phyloP scores from a whole-genome alignment of 768 basidiomycete genomes.

The Leccinum longicurvipes region DNA sequence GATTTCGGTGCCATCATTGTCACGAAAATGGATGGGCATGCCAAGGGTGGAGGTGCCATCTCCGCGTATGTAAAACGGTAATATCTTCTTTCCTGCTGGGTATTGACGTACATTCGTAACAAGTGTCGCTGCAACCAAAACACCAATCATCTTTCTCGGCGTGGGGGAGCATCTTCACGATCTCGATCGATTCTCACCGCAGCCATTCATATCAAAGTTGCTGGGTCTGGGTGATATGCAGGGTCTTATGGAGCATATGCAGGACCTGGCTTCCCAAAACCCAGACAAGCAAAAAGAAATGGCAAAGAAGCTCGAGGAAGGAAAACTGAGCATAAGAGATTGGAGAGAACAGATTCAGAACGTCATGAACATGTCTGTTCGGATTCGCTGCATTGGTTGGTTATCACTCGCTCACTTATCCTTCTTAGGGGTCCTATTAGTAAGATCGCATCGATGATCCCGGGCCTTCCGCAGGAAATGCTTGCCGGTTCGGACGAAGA shows the following conservation, averaged over 20 bases:
- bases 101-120: slow-evolving; percentile 9
- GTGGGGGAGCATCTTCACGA: slow-evolving; percentile 98
- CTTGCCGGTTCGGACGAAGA: slow-evolving; percentile 94
- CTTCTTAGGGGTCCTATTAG: slow-evolving; percentile 88
- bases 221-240: slow-evolving; percentile 96
- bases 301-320: slow-evolving; percentile 96
- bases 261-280: slow-evolving; percentile 88
- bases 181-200: slow-evolving; percentile 91
- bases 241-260: slow-evolving; percentile 98
- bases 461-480: slow-evolving; percentile 89
- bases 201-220: slow-evolving; percentile 96
- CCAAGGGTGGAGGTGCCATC: slow-evolving; percentile 98
- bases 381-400: slow-evolving; percentile 9
- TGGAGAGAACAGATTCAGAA: slow-evolving; percentile 98
- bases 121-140: slow-evolving; percentile 97
- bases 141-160: slow-evolving; percentile 97
- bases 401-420: neutral
- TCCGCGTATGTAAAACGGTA: slow-evolving; percentile 89
- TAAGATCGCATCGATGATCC: slow-evolving; percentile 99
- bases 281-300: slow-evolving; percentile 98
- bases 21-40: slow-evolving; percentile 99
- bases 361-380: slow-evolving; percentile 93
- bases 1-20: slow-evolving; percentile 99
- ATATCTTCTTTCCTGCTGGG: neutral
- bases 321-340: slow-evolving; percentile 93